Evolutionary conservation across 495 filamentous ascomycete species (phyloP), one percentile per base, ranked within the genome.

Genomic region (Lasiosphaeria hispida): DNA sequence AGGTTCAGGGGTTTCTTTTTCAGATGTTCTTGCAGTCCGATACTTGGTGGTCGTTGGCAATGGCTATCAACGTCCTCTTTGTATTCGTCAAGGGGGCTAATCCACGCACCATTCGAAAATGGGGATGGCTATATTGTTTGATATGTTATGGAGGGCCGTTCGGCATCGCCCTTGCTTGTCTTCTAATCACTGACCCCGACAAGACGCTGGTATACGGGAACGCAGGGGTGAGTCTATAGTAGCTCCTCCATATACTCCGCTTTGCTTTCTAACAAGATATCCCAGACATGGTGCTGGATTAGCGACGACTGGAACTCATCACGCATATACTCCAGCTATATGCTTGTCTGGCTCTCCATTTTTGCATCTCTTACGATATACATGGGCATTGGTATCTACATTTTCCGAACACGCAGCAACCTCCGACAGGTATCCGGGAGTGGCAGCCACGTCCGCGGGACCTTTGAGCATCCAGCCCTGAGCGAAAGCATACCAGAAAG

Each of bases 1-100:
- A 87, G 61, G 80, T 85, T 13, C 91, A 96, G 61, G 90, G 80
- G 4, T 89, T 91, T 62, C 69, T 93, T 76, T 84, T 92, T 55
- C 72, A 79, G 61, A 71, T 77, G 76, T 80, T 81, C 69, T 78
- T 81, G 72, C 79, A 79, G 63, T 77, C 78, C 30, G 79, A 82
- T 63, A 74, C 80, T 1, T 76, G 76, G 73, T 83, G 78, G 82
- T 80, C 78, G 23, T 75, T 91, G 50, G 86, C 86, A 49, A 94
- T 95, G 89, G 90, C 91, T 1, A 76, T 88, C 59, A 94, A 95
- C 64, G 90, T 93, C 55, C 90, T 89, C 66, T 77, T 94, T 48
- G 87, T 89, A 33, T 90, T 94, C 67, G 91, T 93, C 71, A 81
- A 80, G 51, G 82, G 82, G 41, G 89, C 85, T 60, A 82, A 83